Evolutionary conservation across 805 yeast genomes (phyloP).

Genomic region (Kodamaea kakaduensis): DNA sequence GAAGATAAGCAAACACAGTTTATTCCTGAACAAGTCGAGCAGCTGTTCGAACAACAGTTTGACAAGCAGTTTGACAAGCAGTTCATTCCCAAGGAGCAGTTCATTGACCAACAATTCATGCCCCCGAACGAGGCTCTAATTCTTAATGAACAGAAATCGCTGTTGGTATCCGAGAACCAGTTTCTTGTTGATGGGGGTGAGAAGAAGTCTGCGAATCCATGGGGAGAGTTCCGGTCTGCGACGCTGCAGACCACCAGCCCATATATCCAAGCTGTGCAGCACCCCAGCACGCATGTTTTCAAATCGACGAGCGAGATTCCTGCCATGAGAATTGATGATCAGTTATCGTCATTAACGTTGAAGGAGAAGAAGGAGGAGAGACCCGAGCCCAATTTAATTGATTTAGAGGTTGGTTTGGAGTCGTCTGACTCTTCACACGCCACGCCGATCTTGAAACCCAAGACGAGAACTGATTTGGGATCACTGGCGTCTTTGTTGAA

Average conservation of each 20-base stretch:
- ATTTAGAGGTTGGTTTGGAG: constrained; percentile 32
- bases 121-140: too few relatives aligned
- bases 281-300: constrained; percentile 7
- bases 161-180: constrained; percentile 4
- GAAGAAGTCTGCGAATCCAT: constrained; percentile 26
- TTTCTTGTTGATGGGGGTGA: not conserved
- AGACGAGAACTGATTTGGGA: constrained; percentile 6
- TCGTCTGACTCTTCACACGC: constrained; percentile 20
- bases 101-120: constrained; percentile 8
- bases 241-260: constrained; percentile 3
- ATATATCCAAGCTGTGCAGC: constrained; percentile 6
- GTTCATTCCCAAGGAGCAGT: too few relatives aligned
- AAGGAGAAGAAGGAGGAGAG: constrained; percentile 7
- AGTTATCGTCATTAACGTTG: constrained; percentile 6
- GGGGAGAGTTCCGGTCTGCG: constrained; percentile 25
- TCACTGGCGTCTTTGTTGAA: constrained; percentile 23
- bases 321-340: constrained; percentile 3
- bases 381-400: constrained; percentile 29
- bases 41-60: too few relatives aligned
- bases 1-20: too few relatives aligned
- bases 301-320: constrained; percentile 3
- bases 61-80: too few relatives aligned
- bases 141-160: too few relatives aligned
- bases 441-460: constrained; percentile 17
- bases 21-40: too few relatives aligned